Evolutionary conservation across 345 rosid species (phyloP), one percentile per base, ranked within the genome.

Genomic region (Angophora floribunda): DNA sequence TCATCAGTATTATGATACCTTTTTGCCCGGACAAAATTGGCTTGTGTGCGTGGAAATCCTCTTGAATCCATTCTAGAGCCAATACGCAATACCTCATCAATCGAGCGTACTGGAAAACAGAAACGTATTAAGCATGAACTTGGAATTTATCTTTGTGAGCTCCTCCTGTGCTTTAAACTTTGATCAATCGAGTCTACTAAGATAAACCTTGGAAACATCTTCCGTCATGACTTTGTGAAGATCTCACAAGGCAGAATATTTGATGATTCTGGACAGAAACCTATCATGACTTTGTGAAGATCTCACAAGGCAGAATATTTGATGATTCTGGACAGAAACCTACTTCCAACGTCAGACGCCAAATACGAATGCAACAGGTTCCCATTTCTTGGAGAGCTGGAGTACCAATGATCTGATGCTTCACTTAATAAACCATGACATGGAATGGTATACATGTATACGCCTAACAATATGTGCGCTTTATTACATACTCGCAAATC

Each of bases 401-500:
- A 87, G 59, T 82, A 82, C 75, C 17, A 30, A 63, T n/a, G 88
- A 63, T 5, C 84, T 28, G 82, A 75, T 61, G 32, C 67, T 61
- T 61, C 28, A 41, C 82, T 75, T 36, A 75, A 75, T 75, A 36
- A 67, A 41, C 49, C 82, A 36, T 12, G 13, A 36, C 11, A 51
- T 52, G 88, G 80, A 89, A 45, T 41, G 87, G 90, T 93, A 87
- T 94, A 92, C 93, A 92, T 78, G 67, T 88, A 65, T 36, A 17
- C 30, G 49, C 85, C 63, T 79, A 10, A 88, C 87, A 13, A 86
- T 51, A 55, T 67, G 52, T 21, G 51, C 30, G 87, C 92, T 70
- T 91, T 87, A 90, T 91, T 57, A 13, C 51, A 61, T 22, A 15
- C 79, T 88, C n/a, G 65, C 52, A 30, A 51, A 85, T 78, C 30